Evolutionary conservation across 805 yeast species (phyloP).

Genomic region (Starmerella vaccinii): DNA sequence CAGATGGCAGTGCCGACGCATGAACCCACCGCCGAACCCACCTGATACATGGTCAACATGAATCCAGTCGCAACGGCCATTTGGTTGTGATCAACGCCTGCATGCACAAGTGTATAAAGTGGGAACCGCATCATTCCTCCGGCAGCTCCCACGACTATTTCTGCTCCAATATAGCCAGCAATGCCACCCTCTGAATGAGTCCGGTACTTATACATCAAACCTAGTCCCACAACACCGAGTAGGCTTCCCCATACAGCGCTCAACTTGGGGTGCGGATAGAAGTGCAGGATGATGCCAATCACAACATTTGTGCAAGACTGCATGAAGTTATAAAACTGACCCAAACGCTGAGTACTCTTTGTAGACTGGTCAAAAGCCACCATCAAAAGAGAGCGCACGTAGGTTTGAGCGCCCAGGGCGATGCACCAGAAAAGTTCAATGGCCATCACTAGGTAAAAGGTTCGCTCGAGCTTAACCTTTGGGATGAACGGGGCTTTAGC

Average conservation of each 20-base stretch:
- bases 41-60: not conserved
- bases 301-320: not conserved
- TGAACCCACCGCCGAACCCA: constrained; percentile 33
- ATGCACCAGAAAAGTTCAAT: constrained; percentile 51
- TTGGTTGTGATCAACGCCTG: not conserved
- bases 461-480: constrained; percentile 45
- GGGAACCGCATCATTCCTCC: not conserved
- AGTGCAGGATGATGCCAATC: not conserved
- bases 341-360: not conserved
- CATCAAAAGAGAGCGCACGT: constrained; percentile 33
- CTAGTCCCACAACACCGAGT: not conserved
- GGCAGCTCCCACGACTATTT: not conserved
- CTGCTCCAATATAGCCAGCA: not conserved
- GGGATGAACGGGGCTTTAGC: constrained; percentile 41
- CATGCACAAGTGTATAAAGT: not conserved
- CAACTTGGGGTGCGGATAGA: not conserved
- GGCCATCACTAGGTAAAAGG: constrained; percentile 57
- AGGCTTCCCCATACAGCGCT: not conserved
- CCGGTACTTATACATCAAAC: not conserved
- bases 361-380: not conserved
- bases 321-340: not conserved
- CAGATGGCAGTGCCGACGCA: constrained; percentile 63
- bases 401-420: constrained; percentile 53
- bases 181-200: not conserved
- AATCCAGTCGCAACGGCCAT: not conserved